Evolutionary conservation across 192 early-diverging fungal genomes (phyloP).

Genomic region (Coemansia sp.): DNA sequence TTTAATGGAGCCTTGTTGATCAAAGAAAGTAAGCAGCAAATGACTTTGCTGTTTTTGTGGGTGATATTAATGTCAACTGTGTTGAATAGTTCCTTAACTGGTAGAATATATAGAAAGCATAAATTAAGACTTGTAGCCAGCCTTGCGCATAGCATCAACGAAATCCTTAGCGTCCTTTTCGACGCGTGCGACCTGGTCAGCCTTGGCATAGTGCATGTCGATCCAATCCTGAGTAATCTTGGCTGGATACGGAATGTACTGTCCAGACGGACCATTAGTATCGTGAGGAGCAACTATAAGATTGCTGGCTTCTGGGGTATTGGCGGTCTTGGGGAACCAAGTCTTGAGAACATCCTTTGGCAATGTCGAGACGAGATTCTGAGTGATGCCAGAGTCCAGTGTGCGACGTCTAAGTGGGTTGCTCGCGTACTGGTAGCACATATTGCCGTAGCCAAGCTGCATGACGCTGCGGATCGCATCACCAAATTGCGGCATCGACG

Average conservation of each 20-base stretch:
- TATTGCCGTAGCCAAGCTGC: constrained; percentile 54
- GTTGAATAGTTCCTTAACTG: neutral
- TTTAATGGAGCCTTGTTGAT: neutral
- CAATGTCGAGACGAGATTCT: constrained; percentile 19
- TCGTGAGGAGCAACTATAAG: constrained; percentile 2
- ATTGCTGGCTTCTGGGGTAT: neutral
- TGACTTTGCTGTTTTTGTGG: too few species aligned
- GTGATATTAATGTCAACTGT: neutral
- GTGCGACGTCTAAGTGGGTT: constrained; percentile 33
- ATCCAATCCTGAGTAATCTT: constrained; percentile 39
- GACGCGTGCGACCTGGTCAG: constrained; percentile 16
- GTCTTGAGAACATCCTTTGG: constrained; percentile 26
- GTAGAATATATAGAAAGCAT: neutral
- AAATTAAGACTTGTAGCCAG: constrained; percentile 40
- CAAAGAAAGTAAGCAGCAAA: neutral
- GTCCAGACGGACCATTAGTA: constrained; percentile 13
- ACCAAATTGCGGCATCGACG: constrained; percentile 40
- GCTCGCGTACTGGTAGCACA: constrained; percentile 56
- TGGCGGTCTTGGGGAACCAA: constrained; percentile 46
- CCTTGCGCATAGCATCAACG: constrained; percentile 48
- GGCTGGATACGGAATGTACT: constrained; percentile 37
- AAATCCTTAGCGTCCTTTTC: constrained; percentile 33
- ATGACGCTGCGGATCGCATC: constrained; percentile 48
- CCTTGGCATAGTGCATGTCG: constrained; percentile 33
- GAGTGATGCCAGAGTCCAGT: constrained; percentile 13